phyloP scores from a whole-genome alignment of 2,329 filamentous ascomycete genomes.

The Phyllosticta paracitricarpa region DNA sequence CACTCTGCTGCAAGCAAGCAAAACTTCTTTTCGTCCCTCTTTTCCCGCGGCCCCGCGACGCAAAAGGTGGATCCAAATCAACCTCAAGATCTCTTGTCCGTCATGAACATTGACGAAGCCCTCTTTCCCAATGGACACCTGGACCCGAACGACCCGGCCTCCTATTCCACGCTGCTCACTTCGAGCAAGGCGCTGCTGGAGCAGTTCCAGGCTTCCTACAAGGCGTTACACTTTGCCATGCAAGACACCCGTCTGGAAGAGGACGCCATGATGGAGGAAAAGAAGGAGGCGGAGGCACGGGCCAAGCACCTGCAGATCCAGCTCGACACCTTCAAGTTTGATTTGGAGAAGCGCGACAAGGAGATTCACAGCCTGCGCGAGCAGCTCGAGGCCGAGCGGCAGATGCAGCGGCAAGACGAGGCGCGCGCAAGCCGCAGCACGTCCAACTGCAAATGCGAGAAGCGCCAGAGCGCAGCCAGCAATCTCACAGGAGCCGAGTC shows the following conservation, averaged over 20 bases:
- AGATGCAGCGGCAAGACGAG: constrained; percentile 25
- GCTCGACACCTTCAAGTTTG: constrained; percentile 48
- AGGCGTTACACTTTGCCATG: constrained; percentile 31
- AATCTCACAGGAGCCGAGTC: constrained; percentile 18
- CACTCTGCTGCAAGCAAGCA: background rate
- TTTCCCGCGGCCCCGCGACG: constrained; percentile 14
- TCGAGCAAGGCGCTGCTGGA: constrained; percentile 47
- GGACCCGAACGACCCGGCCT: constrained; percentile 41
- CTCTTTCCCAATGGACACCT: constrained; percentile 44
- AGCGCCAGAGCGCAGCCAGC: constrained; percentile 17
- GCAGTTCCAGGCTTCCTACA: constrained; percentile 48
- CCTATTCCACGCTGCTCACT: constrained; percentile 46
- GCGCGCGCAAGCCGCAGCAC: constrained; percentile 22
- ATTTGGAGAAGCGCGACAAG: constrained; percentile 44
- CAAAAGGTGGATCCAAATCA: constrained; percentile 15
- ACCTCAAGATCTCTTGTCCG: constrained; percentile 43
- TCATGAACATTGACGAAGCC: constrained; percentile 43
- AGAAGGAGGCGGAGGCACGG: constrained; percentile 49
- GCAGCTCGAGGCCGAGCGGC: constrained; percentile 25
- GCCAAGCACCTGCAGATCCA: constrained; percentile 50
- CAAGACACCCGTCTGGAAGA: constrained; percentile 44
- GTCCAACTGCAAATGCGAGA: constrained; percentile 12
- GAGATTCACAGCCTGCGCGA: constrained; percentile 35
- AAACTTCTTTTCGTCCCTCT: background rate
- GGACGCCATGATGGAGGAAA: constrained; percentile 49